Evolutionary conservation across 2,329 filamentous ascomycete species (phyloP).

Genomic region (Cercospora zeina): DNA sequence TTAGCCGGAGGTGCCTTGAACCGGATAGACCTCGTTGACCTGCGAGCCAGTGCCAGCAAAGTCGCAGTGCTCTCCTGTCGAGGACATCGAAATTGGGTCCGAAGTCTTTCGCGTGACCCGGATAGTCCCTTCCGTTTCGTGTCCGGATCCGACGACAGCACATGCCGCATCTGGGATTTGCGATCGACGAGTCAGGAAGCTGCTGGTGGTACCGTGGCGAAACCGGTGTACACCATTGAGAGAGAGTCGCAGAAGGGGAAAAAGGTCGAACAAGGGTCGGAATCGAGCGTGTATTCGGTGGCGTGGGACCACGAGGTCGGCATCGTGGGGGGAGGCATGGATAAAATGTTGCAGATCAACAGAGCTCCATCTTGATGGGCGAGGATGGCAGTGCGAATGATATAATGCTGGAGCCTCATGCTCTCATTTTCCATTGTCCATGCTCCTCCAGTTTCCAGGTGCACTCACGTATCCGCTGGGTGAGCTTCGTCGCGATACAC

Average conservation of each 20-base stretch:
- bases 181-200: slow-evolving; percentile 60
- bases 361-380: slow-evolving; percentile 44
- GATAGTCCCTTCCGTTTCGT: slow-evolving; percentile 73
- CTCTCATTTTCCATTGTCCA: no score
- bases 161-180: slow-evolving; percentile 91
- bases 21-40: slow-evolving; percentile 91
- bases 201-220: slow-evolving; percentile 57
- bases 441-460: no score
- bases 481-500: no score
- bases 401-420: neutral
- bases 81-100: slow-evolving; percentile 76
- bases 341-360: slow-evolving; percentile 93
- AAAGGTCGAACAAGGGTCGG: slow-evolving; percentile 68
- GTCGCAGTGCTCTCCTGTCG: slow-evolving; percentile 87
- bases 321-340: slow-evolving; percentile 88
- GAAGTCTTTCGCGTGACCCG: slow-evolving; percentile 59
- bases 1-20: slow-evolving; percentile 79
- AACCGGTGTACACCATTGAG: slow-evolving; percentile 74
- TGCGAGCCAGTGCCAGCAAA: slow-evolving; percentile 71
- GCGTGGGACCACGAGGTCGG: slow-evolving; percentile 83
- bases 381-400: neutral
- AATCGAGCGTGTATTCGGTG: slow-evolving; percentile 86
- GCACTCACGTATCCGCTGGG: no score
- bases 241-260: slow-evolving; percentile 68
- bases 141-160: slow-evolving; percentile 88